Percentiles rank a stretch among this genome's conserved stretches.
Conservation (phyloP, 2,329 filamentous ascomycete genomes). For the Colletotrichum sp. region DNA sequence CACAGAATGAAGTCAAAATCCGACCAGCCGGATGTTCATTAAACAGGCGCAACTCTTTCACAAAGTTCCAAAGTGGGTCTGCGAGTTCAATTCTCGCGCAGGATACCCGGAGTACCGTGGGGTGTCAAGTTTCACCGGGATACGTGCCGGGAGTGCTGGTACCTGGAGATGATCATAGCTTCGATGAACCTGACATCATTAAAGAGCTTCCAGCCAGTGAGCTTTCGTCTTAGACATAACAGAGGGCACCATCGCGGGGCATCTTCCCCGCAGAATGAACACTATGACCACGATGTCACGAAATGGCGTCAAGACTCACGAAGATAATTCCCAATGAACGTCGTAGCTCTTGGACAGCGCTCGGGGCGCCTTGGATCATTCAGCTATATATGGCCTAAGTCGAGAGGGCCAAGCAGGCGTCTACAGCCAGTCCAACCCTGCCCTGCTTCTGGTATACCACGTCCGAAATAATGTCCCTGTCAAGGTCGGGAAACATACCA, state of each 20-base stretch:
- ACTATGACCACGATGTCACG: background rate
- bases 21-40: background rate
- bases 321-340: accelerated
- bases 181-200: background rate
- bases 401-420: conserved; percentile 79
- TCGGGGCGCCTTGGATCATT: background rate
- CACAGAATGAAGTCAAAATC: accelerated
- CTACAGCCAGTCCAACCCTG: conserved; percentile 84
- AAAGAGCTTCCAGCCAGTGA: background rate
- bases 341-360: background rate
- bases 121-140: background rate
- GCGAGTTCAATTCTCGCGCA: background rate
- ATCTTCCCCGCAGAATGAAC: background rate
- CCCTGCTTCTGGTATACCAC: conserved; percentile 96
- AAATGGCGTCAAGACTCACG: accelerated
- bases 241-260: background rate
- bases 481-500: conserved; percentile 96
- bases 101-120: background rate
- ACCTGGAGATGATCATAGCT: background rate
- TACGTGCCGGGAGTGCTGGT: background rate
- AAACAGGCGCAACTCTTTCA: background rate
- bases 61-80: background rate
- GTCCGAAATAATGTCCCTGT: conserved; percentile 93
- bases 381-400: conserved; percentile 29
- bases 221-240: background rate